Evolutionary conservation across 306 rosid genomes (phyloP).

Genomic region (Sicyos baderoa): DNA sequence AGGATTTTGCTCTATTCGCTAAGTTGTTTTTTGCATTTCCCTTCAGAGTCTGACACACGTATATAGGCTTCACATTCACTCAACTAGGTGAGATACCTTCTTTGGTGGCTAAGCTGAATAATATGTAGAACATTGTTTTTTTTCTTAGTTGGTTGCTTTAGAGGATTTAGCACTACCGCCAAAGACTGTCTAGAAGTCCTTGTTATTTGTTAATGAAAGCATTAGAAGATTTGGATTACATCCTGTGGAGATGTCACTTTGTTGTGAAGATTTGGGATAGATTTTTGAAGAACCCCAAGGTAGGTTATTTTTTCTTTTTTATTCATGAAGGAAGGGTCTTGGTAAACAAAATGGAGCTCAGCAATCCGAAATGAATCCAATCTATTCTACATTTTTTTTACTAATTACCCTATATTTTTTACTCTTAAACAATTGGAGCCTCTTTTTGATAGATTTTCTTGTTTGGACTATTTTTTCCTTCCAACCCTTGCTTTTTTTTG

Average conservation of each 20-base stretch:
- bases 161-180: background rate
- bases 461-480: background rate
- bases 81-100: background rate
- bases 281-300: background rate
- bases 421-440: background rate
- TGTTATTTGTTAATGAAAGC: no score
- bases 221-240: no score
- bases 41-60: background rate
- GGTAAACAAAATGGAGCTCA: background rate
- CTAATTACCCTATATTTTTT: background rate
- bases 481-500: background rate
- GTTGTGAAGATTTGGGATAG: no score
- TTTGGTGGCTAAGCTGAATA: no score
- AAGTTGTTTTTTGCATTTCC: background rate
- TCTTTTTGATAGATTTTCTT: background rate
- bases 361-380: background rate
- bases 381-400: background rate
- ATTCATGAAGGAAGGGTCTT: slow-evolving; percentile 3
- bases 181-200: background rate
- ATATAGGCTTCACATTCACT: background rate
- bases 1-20: background rate
- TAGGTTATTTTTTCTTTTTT: background rate
- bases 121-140: background rate
- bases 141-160: background rate
- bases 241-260: no score